Evolutionary conservation across 2,329 filamentous ascomycete genomes (phyloP), one percentile per base, ranked within the genome.

Genomic region (Hirsutella thompsonii): DNA sequence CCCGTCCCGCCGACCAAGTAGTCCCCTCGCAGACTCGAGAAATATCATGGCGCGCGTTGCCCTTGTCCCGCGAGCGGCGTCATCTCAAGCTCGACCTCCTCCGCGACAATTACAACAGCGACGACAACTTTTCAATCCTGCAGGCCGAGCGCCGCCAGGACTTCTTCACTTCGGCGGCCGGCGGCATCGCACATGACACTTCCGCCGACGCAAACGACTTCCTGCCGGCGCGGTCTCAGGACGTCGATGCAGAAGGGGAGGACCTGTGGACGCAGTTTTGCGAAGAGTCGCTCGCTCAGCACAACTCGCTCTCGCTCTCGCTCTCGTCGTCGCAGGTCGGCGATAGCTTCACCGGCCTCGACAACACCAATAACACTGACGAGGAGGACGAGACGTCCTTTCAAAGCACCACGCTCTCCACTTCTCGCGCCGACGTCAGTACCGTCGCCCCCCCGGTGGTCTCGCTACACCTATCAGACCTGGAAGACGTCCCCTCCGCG

Each of bases 211-310:
- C 5, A 13, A 5, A 13, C 10, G 30, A 32, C 30, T 14, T 5
- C 6, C 6, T 6, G 6, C 34, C 5, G 10, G 8, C 34, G 8
- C 10, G 32, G 32, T 34, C 13, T 14, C 14, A 6, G 14, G 32
- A 34, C 75, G 58, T 61, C 37, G 64, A 65, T 8, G 56, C 55
- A 8, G 19, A 8, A 8, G 39, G 10, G 3, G 57, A 58, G 21
- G 55, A 63, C 16, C 46, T 67, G 0, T 58, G 80, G 3, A 72
- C 74, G 3, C 71, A 79, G 42, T 93, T 92, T 56, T 83, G 86
- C 51, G 76, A 92, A 47, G 77, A 90, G 52, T 92, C 86, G 0
- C 70, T 93, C 38, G 74, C 78, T 2, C 63, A 81, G 13, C 77
- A 36, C 35, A 73, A 77, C 13, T 58, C 82, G 4, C 60, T 72